Evolutionary conservation across 495 filamentous ascomycete genomes (phyloP).

Genomic region (Aspergillus mulundensis): DNA sequence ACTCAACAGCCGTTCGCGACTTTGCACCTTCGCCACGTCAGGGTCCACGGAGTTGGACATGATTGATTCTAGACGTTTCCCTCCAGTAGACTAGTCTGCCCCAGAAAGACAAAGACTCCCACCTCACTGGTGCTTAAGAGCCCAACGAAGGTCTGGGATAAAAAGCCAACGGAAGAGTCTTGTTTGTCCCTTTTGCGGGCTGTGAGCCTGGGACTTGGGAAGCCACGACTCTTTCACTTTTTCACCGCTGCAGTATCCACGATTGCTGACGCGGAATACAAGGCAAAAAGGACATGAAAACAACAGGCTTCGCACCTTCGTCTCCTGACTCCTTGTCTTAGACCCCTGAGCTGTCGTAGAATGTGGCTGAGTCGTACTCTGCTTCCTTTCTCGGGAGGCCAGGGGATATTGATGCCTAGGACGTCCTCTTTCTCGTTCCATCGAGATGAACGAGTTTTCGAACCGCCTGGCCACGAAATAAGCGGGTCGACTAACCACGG

Average conservation of each 20-base stretch:
- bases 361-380: neutral
- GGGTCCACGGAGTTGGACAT: constrained; percentile 1
- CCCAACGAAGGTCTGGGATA: too few relatives aligned
- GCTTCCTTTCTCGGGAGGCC: neutral
- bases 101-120: too few relatives aligned
- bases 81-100: neutral
- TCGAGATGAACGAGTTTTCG: neutral
- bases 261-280: neutral
- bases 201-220: neutral
- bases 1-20: too few relatives aligned
- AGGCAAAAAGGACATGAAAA: neutral
- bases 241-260: neutral
- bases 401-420: neutral
- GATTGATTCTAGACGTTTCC: neutral
- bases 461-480: constrained; percentile 1
- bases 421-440: neutral
- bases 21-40: constrained; percentile 9
- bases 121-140: too few relatives aligned
- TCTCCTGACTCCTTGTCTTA: neutral
- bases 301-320: neutral
- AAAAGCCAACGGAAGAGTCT: neutral
- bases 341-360: neutral
- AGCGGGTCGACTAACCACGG: constrained; percentile 5
- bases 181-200: neutral
- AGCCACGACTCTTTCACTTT: too few relatives aligned